Evolutionary conservation across 805 yeast species (phyloP).

Genomic region (Ogataea glucozyma): DNA sequence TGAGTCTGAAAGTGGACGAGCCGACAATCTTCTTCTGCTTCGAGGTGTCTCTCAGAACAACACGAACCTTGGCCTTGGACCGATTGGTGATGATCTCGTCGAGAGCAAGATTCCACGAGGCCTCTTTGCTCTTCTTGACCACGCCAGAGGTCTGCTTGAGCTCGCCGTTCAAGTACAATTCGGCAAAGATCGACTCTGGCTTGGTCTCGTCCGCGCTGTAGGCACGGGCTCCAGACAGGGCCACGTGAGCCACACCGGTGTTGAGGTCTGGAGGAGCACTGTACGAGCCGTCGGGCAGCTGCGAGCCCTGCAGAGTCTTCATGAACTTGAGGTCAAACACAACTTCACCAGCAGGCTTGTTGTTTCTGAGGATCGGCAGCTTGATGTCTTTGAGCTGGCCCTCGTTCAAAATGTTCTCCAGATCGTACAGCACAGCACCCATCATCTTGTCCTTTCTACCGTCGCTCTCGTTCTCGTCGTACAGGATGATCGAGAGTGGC

Average conservation of each 20-base stretch:
- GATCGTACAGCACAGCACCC: slow-evolving; percentile 74
- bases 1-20: slow-evolving; percentile 55
- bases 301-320: slow-evolving; percentile 66
- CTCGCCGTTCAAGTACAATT: slow-evolving; percentile 66
- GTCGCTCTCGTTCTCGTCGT: slow-evolving; percentile 68
- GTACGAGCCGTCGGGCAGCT: slow-evolving; percentile 76
- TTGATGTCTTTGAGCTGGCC: slow-evolving; percentile 49
- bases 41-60: slow-evolving; percentile 65
- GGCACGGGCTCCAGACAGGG: slow-evolving; percentile 63
- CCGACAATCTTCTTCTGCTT: slow-evolving; percentile 58
- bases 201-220: slow-evolving; percentile 41
- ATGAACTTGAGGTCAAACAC: slow-evolving; percentile 69
- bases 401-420: slow-evolving; percentile 61
- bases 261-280: slow-evolving; percentile 89
- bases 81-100: slow-evolving; percentile 70
- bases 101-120: slow-evolving; percentile 60
- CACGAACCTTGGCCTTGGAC: slow-evolving; percentile 65
- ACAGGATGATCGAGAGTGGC: slow-evolving; percentile 69
- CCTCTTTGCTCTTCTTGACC: slow-evolving; percentile 60
- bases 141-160: slow-evolving; percentile 56
- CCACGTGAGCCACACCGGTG: slow-evolving; percentile 84
- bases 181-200: slow-evolving; percentile 66
- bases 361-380: slow-evolving; percentile 72
- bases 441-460: slow-evolving; percentile 73
- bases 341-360: slow-evolving; percentile 78